Conservation (phyloP, 208 protist genomes). For the Trypanosoma grayi region DNA sequence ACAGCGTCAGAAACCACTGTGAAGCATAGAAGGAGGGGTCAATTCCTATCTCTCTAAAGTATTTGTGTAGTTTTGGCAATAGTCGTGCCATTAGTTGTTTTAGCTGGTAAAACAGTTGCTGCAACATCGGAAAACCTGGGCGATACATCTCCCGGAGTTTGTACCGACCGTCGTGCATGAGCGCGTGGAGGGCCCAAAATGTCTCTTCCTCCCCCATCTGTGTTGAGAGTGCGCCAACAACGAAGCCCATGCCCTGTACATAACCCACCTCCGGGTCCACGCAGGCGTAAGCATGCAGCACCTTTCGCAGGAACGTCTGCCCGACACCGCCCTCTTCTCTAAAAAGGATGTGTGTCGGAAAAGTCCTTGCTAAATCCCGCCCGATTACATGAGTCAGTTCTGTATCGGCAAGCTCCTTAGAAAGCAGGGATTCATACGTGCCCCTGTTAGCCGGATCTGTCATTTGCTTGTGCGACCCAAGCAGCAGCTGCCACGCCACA, state of each 20-base stretch:
- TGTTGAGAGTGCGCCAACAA: slow-evolving; percentile 85
- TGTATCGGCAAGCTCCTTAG: slow-evolving; percentile 61
- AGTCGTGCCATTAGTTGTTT: slow-evolving; percentile 70
- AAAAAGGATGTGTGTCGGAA: slow-evolving; percentile 89
- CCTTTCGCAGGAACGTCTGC: slow-evolving; percentile 83
- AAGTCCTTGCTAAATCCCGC: slow-evolving; percentile 85
- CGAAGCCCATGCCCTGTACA: slow-evolving; percentile 94
- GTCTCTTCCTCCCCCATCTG: slow-evolving; percentile 91
- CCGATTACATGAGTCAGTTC: slow-evolving; percentile 68
- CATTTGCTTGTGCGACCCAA: slow-evolving; percentile 76
- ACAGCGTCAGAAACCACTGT: slow-evolving; percentile 93
- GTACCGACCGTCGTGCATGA: slow-evolving; percentile 87
- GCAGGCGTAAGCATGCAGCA: slow-evolving; percentile 89
- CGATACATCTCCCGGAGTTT: slow-evolving; percentile 85
- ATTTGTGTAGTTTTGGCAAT: slow-evolving; percentile 72
- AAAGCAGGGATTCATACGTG: slow-evolving; percentile 65
- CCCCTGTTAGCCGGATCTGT: slow-evolving; percentile 60
- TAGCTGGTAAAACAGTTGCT: slow-evolving; percentile 90
- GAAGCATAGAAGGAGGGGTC: slow-evolving; percentile 89
- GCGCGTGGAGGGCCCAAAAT: slow-evolving; percentile 88
- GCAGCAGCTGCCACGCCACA: slow-evolving; percentile 84
- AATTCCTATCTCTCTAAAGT: slow-evolving; percentile 68
- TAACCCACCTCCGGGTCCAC: slow-evolving; percentile 92
- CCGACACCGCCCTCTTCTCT: slow-evolving; percentile 75
- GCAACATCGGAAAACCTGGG: slow-evolving; percentile 88